A percentile compares a stretch with the other conserved stretches of the same genome.
These are phyloP conservation scores for Irpex rosettiformis DNA, from an alignment of 1,284 basidiomycete species.

Conservation along the genomic window DNA sequence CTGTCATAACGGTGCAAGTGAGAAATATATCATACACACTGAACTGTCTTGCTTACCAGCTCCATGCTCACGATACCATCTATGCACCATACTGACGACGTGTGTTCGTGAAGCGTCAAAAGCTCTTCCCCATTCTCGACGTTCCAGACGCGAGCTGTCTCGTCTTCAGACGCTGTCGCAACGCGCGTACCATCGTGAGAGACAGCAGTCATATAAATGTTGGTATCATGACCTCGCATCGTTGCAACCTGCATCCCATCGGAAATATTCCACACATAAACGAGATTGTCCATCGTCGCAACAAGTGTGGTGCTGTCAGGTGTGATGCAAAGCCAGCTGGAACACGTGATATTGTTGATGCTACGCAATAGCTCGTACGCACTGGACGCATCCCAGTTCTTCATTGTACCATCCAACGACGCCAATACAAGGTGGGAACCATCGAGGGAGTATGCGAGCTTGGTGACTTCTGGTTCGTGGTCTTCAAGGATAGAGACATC, in stretches of 20 bases:
- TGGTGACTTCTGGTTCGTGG: slow-evolving; percentile 11
- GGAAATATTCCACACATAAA: slow-evolving; percentile 7
- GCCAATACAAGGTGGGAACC: slow-evolving; percentile 10
- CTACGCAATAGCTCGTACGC: no score
- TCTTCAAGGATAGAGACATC: not conserved
- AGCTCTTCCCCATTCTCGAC: slow-evolving; percentile 22
- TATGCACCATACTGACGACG: slow-evolving; percentile 9
- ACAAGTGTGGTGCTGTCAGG: no score
- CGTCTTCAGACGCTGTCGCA: slow-evolving; percentile 32
- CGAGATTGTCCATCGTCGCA: not conserved
- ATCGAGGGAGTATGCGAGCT: slow-evolving; percentile 10
- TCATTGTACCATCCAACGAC: slow-evolving; percentile 3
- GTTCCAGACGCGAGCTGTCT: slow-evolving; percentile 26
- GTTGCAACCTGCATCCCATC: not conserved
- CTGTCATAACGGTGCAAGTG: no score
- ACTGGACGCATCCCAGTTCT: slow-evolving; percentile 3
- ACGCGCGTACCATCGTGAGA: slow-evolving; percentile 21
- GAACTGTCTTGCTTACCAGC: no score
- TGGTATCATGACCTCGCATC: slow-evolving; percentile 9
- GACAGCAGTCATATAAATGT: slow-evolving; percentile 13
- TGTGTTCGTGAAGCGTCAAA: slow-evolving; percentile 22
- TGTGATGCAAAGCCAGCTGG: no score
- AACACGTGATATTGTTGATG: no score
- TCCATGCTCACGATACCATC: no score
- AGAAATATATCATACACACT: no score